These are phyloP conservation scores for Yarrowia bubula DNA, from an alignment of 805 yeast genomes.

Conservation along the genomic window DNA sequence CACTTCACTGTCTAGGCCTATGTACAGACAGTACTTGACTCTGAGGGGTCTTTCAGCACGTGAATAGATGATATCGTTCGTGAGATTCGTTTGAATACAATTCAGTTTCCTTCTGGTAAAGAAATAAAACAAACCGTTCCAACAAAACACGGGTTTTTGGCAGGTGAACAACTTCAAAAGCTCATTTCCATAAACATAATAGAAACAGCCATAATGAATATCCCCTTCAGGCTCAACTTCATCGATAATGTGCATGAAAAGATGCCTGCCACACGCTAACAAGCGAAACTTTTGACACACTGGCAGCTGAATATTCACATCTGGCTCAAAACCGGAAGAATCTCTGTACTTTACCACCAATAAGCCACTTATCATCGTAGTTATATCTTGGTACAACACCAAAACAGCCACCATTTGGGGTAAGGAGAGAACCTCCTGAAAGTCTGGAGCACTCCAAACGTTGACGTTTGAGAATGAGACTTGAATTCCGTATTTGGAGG, in stretches of 20 bases:
- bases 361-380: not conserved
- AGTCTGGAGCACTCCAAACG: not conserved
- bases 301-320: not conserved
- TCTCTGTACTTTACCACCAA: not conserved
- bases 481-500: slow-evolving; percentile 3
- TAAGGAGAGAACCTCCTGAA: not conserved
- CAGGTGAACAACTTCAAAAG: not conserved
- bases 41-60: not conserved
- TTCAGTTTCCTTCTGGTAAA: not conserved
- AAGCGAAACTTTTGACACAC: not conserved
- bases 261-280: not conserved
- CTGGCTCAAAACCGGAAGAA: not conserved
- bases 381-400: not conserved
- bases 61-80: not conserved
- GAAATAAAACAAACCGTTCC: not conserved
- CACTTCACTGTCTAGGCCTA: not conserved
- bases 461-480: not conserved
- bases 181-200: not conserved
- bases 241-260: not conserved
- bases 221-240: not conserved
- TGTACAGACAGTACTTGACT: not conserved
- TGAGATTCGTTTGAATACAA: not conserved
- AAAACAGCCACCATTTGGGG: not conserved
- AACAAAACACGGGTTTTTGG: not conserved
- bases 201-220: not conserved